Conservation (phyloP, 495 filamentous ascomycete genomes). For the Hypoxylon subgilvum region DNA sequence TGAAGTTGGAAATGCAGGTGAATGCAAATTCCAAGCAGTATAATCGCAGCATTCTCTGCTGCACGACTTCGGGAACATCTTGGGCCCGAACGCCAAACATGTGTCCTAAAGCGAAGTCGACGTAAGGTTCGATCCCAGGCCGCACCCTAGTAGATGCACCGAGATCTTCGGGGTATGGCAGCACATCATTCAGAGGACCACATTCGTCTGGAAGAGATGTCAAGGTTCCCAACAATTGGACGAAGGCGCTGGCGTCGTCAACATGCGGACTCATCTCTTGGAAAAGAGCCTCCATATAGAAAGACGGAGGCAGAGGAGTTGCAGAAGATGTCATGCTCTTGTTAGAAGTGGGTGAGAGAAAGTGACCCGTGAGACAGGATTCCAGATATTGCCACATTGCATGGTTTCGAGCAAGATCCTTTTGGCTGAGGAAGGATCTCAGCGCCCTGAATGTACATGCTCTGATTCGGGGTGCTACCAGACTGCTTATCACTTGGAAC, state of each 20-base stretch:
- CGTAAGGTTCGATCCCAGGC: constrained; percentile 85
- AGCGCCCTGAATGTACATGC: constrained; percentile 76
- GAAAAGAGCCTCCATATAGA: constrained; percentile 59
- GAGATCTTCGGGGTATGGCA: constrained; percentile 88
- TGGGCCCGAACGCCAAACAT: constrained; percentile 68
- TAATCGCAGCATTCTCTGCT: constrained; percentile 72
- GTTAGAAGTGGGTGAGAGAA: constrained; percentile 42
- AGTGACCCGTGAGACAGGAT: constrained; percentile 68
- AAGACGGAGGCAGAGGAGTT: constrained; percentile 41
- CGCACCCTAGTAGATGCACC: constrained; percentile 74
- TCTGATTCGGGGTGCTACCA: constrained; percentile 73
- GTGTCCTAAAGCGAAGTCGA: constrained; percentile 84
- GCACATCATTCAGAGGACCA: constrained; percentile 66
- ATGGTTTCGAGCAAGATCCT: constrained; percentile 62
- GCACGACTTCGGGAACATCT: constrained; percentile 64
- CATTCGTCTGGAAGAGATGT: constrained; percentile 65
- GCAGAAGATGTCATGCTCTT: constrained; percentile 21
- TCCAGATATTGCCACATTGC: constrained; percentile 75
- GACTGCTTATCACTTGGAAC: constrained; percentile 70
- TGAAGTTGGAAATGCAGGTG: constrained; percentile 79
- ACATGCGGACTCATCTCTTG: constrained; percentile 71
- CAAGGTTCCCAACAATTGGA: constrained; percentile 72
- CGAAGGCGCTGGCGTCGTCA: constrained; percentile 82
- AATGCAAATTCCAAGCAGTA: constrained; percentile 80
- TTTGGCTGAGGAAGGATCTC: constrained; percentile 69